Evolutionary conservation across 2,329 filamentous ascomycete genomes (phyloP), one percentile per base, ranked within the genome.

Genomic region (Clonostachys chloroleuca): DNA sequence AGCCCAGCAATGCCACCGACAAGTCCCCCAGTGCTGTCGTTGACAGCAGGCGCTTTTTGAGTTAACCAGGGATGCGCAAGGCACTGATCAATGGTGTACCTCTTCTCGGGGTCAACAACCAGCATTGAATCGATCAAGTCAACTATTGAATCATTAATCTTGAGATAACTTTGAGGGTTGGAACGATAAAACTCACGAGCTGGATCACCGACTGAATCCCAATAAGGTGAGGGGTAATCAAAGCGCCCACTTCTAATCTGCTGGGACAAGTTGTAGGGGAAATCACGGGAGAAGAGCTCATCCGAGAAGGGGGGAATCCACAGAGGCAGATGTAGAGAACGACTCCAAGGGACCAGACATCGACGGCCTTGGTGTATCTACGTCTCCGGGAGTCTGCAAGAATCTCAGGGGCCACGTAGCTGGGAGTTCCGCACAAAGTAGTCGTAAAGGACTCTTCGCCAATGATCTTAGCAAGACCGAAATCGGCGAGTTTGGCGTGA

Each of bases 381-480:
- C 94, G 84, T 51, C 90, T 81, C 58, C 83, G 86, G 16, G 81
- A 83, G 52, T 92, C 87, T 59, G 91, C 87, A 5, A 99, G 74
- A 48, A 99, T 96, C 64, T 99, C 94, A 1, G 94, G 94, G 2
- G 95, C 94, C 51, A 97, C 92, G 63, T 99, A 96, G 65, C 88
- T 94, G 6, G 92, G 94, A n/a, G 94, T 99, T 52, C 94, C 94
- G 63, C 94, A 94, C 52, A 99, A 73, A 1, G 94, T 97, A 0
- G 92, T 96, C 2, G 94, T 97, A 63, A 99, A 99, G 0, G 92
- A 96, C 62, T 96, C 91, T 64, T 99, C 94, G 52, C 95, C 95
- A 54, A 99, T 96, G 54, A 99, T 97, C 70, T 99, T 99, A 40
- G 94, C 92, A 36, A 99, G 78, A 42, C 94, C 94, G 67, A 99